Evolutionary conservation across 805 yeast species (phyloP).

Genomic region (Blastobotrys parvus): DNA sequence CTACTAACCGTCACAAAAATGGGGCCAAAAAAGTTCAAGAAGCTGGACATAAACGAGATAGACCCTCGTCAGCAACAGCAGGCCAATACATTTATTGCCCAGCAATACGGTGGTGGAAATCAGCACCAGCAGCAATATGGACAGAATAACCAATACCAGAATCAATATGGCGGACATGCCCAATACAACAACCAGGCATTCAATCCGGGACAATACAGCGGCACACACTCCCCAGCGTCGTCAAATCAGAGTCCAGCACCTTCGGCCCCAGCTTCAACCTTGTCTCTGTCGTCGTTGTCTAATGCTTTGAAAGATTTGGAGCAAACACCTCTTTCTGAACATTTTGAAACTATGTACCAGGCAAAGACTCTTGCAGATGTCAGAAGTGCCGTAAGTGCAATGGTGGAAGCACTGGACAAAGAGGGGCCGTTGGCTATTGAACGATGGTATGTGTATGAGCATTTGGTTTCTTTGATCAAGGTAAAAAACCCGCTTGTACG

Average conservation of each 20-base stretch:
- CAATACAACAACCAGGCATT: neutral
- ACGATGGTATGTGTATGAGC: constrained; percentile 59
- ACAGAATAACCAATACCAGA: no score
- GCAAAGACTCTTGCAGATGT: constrained; percentile 48
- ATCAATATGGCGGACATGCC: no score
- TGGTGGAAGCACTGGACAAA: constrained; percentile 41
- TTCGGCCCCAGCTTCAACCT: constrained; percentile 36
- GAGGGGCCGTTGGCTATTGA: constrained; percentile 42
- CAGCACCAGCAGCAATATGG: no score
- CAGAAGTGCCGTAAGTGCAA: constrained; percentile 43
- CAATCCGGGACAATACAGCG: constrained; percentile 4
- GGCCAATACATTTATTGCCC: no score
- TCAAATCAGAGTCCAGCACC: constrained; percentile 21
- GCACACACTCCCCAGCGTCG: constrained; percentile 3
- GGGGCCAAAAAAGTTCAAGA: no score
- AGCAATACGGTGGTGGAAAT: no score
- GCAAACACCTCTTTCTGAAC: constrained; percentile 56
- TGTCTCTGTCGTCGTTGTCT: constrained; percentile 65
- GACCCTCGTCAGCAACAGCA: no score
- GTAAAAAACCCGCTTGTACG: constrained; percentile 68
- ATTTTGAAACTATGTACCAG: constrained; percentile 42
- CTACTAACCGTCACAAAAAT: no score
- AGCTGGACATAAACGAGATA: no score
- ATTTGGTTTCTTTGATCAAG: constrained; percentile 57
- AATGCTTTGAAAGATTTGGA: constrained; percentile 63